A percentile compares a stretch with the other conserved stretches of the same genome.
phyloP scores from a whole-genome alignment of 805 yeast genomes.

The Maudiozyma pseudohumilis region DNA sequence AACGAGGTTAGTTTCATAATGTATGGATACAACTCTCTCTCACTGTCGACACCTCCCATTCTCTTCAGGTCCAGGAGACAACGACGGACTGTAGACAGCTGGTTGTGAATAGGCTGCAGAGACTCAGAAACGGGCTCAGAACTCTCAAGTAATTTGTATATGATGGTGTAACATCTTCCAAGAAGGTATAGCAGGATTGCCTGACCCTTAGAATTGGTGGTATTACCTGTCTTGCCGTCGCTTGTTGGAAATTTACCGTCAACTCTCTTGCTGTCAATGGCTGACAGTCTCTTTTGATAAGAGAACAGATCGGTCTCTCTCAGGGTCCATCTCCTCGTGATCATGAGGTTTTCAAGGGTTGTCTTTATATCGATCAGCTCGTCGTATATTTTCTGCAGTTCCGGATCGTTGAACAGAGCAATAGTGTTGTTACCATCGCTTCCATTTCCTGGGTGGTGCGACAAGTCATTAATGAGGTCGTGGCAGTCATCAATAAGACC shows the following conservation, averaged over 20 bases:
- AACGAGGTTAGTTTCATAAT: constrained; percentile 88
- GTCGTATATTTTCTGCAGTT: constrained; percentile 51
- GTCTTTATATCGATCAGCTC: constrained; percentile 56
- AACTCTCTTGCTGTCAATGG: constrained; percentile 63
- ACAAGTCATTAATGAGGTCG: constrained; percentile 59
- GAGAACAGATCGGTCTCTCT: constrained; percentile 88
- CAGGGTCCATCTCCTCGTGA: constrained; percentile 95
- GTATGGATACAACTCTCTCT: constrained; percentile 89
- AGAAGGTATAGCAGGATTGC: constrained; percentile 61
- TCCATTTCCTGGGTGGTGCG: constrained; percentile 28
- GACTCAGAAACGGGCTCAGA: constrained; percentile 95
- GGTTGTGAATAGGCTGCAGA: constrained; percentile 87
- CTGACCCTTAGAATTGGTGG: constrained; percentile 40
- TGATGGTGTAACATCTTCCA: constrained; percentile 83
- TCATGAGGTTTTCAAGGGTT: constrained; percentile 68
- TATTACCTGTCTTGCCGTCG: constrained; percentile 7
- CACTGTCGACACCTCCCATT: constrained; percentile 81
- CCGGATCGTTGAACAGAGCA: constrained; percentile 35
- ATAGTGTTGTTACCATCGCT: constrained; percentile 6
- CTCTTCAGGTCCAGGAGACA: constrained; percentile 84
- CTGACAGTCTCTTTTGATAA: constrained; percentile 65
- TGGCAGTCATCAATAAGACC: constrained; percentile 80
- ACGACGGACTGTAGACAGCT: constrained; percentile 80
- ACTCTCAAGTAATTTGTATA: constrained; percentile 80
- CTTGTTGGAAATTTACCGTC: constrained; percentile 44